phyloP scores from a whole-genome alignment of 352 stramenopile species.

The Phytophthora meadii region DNA sequence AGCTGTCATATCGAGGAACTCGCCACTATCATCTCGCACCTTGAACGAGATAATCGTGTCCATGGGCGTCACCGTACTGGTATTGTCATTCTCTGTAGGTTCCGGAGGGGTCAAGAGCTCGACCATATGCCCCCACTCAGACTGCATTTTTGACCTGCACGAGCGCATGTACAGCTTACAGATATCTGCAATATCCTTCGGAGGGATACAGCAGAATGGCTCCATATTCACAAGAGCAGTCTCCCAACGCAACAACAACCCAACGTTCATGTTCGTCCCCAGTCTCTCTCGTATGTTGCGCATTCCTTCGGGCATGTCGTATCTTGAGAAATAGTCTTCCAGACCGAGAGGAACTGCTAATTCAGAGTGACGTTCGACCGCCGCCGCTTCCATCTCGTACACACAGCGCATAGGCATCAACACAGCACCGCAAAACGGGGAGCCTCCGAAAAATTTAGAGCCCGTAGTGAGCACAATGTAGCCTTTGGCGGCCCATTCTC shows the following conservation, averaged over 20 bases:
- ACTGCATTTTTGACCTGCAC: slow-evolving; percentile 55
- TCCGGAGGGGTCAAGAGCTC: slow-evolving; percentile 47
- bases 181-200: slow-evolving; percentile 51
- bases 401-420: slow-evolving; percentile 81
- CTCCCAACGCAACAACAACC: slow-evolving; percentile 82
- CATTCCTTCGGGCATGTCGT: slow-evolving; percentile 78
- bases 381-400: slow-evolving; percentile 80
- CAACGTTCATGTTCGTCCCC: slow-evolving; percentile 76
- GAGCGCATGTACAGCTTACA: slow-evolving; percentile 63
- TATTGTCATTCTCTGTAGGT: slow-evolving; percentile 20
- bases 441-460: slow-evolving; percentile 90
- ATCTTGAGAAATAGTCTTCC: slow-evolving; percentile 86
- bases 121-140: slow-evolving; percentile 52
- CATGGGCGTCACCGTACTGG: slow-evolving; percentile 45
- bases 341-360: slow-evolving; percentile 74
- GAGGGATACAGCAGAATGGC: slow-evolving; percentile 68
- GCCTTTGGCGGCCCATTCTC: slow-evolving; percentile 64
- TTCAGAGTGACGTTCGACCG: slow-evolving; percentile 61
- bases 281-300: slow-evolving; percentile 62
- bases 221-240: slow-evolving; percentile 85
- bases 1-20: slow-evolving; percentile 52
- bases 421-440: slow-evolving; percentile 87
- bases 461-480: slow-evolving; percentile 85
- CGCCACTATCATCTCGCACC: slow-evolving; percentile 51
- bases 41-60: slow-evolving; percentile 88